phyloP scores from a whole-genome alignment of 352 stramenopile species.

The Globisporangium heterothallicum region DNA sequence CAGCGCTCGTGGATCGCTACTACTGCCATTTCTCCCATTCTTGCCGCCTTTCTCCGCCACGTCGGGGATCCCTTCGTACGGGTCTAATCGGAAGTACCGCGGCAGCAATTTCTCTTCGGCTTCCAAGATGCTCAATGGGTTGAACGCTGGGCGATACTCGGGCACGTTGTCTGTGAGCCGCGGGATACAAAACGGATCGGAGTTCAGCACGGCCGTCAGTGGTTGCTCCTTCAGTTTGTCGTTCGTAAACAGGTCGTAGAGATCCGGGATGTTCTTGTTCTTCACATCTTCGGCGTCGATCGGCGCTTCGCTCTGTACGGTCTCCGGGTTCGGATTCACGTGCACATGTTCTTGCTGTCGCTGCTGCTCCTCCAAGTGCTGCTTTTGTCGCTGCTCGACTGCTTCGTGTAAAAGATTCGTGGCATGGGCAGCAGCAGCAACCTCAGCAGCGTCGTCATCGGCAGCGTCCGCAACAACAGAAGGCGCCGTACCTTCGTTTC shows the following conservation, averaged over 20 bases:
- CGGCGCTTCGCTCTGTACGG: conserved; percentile 8
- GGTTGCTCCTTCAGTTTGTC: conserved; percentile 55
- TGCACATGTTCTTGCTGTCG: not conserved
- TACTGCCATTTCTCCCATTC: not conserved
- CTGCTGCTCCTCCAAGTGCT: conserved; percentile 4
- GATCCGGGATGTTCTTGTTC: conserved; percentile 30
- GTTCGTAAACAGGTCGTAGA: conserved; percentile 62
- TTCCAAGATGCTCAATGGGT: conserved; percentile 65
- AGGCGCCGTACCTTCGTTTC: too few species aligned
- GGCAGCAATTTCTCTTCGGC: conserved; percentile 67
- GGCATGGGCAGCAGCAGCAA: conserved; percentile 4
- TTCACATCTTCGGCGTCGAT: conserved; percentile 13
- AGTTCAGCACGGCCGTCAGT: conserved; percentile 38
- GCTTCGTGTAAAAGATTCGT: conserved; percentile 17
- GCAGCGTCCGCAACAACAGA: too few species aligned
- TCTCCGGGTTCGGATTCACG: conserved; percentile 10
- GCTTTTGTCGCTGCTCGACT: conserved; percentile 10
- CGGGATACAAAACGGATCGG: conserved; percentile 69
- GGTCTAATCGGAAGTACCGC: conserved; percentile 55
- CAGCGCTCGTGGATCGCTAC: not conserved
- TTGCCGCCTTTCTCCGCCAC: conserved; percentile 1
- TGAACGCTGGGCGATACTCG: conserved; percentile 63
- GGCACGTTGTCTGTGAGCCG: conserved; percentile 65
- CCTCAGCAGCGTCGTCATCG: not conserved
- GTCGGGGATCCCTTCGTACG: conserved; percentile 16